phyloP scores from a whole-genome alignment of 2,329 filamentous ascomycete species.

The Pseudocercospora vitis region DNA sequence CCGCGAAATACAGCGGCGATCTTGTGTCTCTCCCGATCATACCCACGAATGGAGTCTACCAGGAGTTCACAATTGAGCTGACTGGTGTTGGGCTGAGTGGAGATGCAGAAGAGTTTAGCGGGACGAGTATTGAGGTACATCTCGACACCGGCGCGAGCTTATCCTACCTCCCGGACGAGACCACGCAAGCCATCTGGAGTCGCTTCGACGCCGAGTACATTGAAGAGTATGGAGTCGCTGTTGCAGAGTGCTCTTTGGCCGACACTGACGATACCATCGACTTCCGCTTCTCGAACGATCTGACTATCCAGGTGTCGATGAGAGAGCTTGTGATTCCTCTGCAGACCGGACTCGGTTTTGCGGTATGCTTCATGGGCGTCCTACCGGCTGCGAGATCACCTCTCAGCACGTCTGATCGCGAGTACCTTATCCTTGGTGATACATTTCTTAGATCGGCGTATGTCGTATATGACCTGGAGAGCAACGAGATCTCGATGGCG shows the following conservation, averaged over 20 bases:
- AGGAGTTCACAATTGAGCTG: constrained; percentile 54
- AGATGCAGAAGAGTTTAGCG: constrained; percentile 45
- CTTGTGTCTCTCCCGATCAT: constrained; percentile 63
- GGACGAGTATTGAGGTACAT: constrained; percentile 48
- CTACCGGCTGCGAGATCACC: constrained; percentile 45
- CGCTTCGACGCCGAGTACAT: constrained; percentile 45
- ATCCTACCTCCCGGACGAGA: constrained; percentile 64
- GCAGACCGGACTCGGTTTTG: neutral
- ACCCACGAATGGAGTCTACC: constrained; percentile 47
- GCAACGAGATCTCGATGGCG: constrained; percentile 61
- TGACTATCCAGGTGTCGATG: constrained; percentile 55
- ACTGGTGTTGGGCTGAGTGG: constrained; percentile 49
- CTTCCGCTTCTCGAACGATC: constrained; percentile 54
- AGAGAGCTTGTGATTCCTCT: constrained; percentile 56
- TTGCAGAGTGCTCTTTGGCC: constrained; percentile 36
- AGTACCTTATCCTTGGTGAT: constrained; percentile 56
- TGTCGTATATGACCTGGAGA: constrained; percentile 61
- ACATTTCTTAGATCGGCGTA: constrained; percentile 65
- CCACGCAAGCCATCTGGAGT: constrained; percentile 50
- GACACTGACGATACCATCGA: constrained; percentile 51
- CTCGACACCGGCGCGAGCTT: constrained; percentile 70
- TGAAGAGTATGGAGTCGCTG: constrained; percentile 35
- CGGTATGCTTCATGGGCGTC: constrained; percentile 15
- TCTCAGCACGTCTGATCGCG: constrained; percentile 49
- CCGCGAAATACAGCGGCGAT: constrained; percentile 65